Evolutionary conservation across 331 rosid species (phyloP).

Genomic region (Rosa hybrid): DNA sequence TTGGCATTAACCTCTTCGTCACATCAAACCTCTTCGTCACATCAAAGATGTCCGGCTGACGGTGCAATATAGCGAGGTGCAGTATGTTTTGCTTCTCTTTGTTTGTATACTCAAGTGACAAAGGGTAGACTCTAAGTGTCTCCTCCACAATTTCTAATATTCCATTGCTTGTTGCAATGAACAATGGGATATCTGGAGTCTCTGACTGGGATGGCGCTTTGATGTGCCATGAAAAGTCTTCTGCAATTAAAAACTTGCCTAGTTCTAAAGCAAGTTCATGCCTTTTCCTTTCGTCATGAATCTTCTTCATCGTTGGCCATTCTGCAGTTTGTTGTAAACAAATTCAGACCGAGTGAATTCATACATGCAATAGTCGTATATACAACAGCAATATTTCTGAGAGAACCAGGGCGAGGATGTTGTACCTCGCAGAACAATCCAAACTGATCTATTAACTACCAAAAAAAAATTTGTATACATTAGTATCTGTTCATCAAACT

Average conservation of each 20-base stretch:
- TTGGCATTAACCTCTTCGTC: neutral
- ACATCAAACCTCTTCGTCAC: constrained; percentile 13
- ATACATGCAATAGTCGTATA: neutral
- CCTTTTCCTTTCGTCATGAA: neutral
- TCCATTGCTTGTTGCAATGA: constrained; percentile 46
- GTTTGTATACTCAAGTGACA: constrained; percentile 11
- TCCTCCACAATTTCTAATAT: constrained; percentile 47
- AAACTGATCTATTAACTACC: neutral
- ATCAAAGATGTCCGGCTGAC: constrained; percentile 16
- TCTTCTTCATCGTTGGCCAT: neutral
- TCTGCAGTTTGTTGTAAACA: constrained; percentile 19
- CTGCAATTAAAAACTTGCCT: constrained; percentile 2
- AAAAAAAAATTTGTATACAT: neutral
- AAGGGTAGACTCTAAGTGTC: constrained; percentile 21
- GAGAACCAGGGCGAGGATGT: neutral
- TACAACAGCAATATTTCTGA: neutral
- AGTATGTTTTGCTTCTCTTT: constrained; percentile 20
- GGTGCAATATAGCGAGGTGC: constrained; percentile 31
- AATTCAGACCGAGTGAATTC: too few species aligned
- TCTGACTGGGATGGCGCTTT: too few species aligned
- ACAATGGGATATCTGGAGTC: constrained; percentile 17
- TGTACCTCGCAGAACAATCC: neutral
- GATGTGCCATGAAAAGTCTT: neutral
- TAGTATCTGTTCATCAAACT: neutral
- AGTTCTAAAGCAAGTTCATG: constrained; percentile 10